Conservation (phyloP, 768 basidiomycete species). For the Arthromyces matolae region DNA sequence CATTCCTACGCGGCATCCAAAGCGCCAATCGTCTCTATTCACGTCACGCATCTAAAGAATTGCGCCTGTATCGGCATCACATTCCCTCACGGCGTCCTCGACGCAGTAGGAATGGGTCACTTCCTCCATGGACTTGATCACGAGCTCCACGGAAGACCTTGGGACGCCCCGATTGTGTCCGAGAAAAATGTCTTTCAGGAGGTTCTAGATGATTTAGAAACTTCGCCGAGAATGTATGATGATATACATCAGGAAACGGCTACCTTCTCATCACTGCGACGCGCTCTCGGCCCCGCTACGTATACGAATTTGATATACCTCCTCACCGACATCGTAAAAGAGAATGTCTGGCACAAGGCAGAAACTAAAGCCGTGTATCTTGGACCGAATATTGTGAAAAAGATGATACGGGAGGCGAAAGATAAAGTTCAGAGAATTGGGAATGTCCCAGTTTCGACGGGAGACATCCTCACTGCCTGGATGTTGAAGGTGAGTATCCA, state of each 20-base stretch:
- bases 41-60: slow-evolving; percentile 3
- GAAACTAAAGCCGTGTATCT: not conserved
- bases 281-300: not conserved
- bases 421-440: not conserved
- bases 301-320: not conserved
- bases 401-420: not conserved
- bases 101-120: slow-evolving; percentile 4
- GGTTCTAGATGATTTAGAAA: too few relatives aligned
- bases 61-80: too few relatives aligned
- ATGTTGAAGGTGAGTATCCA: too few relatives aligned
- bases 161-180: not conserved
- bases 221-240: too few relatives aligned
- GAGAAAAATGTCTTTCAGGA: not conserved
- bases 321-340: not conserved
- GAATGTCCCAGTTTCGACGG: too few relatives aligned
- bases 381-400: not conserved
- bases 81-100: too few relatives aligned
- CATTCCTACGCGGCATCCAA: not conserved
- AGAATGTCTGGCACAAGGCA: not conserved
- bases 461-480: too few relatives aligned
- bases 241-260: not conserved
- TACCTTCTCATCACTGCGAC: not conserved
- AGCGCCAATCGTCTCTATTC: slow-evolving; percentile 5
- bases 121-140: not conserved
- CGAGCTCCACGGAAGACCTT: too few relatives aligned